Evolutionary conservation across 352 stramenopile species (phyloP).

Genomic region (Pythium aristosporum): DNA sequence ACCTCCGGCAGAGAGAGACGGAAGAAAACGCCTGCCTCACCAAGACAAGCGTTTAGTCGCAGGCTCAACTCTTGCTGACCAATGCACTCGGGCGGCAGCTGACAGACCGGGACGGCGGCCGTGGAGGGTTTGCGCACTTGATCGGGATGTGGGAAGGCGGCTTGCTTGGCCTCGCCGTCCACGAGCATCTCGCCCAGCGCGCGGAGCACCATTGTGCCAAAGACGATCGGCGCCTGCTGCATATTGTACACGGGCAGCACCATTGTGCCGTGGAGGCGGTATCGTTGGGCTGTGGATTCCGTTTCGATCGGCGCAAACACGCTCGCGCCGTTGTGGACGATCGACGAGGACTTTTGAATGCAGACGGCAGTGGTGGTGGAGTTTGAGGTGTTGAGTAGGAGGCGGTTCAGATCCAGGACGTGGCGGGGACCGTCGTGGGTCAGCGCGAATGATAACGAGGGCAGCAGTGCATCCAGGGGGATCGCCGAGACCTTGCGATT

Average conservation of each 20-base stretch:
- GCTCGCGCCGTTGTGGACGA: slow-evolving; percentile 50
- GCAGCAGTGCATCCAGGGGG: slow-evolving; percentile 22
- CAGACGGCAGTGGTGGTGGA: slow-evolving; percentile 36
- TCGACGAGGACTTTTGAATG: slow-evolving; percentile 53
- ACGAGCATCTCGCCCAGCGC: slow-evolving; percentile 44
- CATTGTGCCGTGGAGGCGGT: slow-evolving; percentile 48
- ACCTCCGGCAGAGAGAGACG: no score
- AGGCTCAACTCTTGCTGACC: slow-evolving; percentile 42
- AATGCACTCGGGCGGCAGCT: slow-evolving; percentile 25
- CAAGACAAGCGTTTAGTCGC: slow-evolving; percentile 51
- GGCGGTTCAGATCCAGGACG: slow-evolving; percentile 40
- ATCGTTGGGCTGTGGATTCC: slow-evolving; percentile 39
- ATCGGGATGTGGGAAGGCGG: slow-evolving; percentile 20
- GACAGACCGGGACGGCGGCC: slow-evolving; percentile 19
- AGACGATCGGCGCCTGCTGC: slow-evolving; percentile 57
- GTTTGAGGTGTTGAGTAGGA: slow-evolving; percentile 32
- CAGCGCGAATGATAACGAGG: slow-evolving; percentile 49
- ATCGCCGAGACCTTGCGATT: slow-evolving; percentile 49
- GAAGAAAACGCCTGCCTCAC: slow-evolving; percentile 18
- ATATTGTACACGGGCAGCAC: slow-evolving; percentile 69
- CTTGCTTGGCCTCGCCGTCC: slow-evolving; percentile 41
- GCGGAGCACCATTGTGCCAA: slow-evolving; percentile 56
- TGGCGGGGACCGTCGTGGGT: slow-evolving; percentile 33
- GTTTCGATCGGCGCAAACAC: slow-evolving; percentile 49
- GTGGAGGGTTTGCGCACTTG: not conserved